Percentiles rank a stretch among this genome's conserved stretches.
These are phyloP conservation scores for Schizochytrium sp. DNA, from an alignment of 108 stramenopile genomes.

Conservation along the genomic window DNA sequence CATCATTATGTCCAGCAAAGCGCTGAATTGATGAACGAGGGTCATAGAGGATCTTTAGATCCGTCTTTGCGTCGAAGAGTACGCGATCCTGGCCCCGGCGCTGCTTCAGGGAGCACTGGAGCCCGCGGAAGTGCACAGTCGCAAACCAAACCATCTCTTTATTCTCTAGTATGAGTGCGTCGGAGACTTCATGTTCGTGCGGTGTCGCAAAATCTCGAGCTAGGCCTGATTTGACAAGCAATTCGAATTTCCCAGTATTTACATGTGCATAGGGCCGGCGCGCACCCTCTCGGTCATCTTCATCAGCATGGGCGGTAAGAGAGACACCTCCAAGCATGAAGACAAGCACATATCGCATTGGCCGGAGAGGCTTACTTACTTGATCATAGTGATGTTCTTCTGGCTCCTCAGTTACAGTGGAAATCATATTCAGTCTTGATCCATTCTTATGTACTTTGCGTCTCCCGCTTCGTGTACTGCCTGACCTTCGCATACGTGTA, in stretches of 20 bases:
- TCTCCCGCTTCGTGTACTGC: too few species aligned
- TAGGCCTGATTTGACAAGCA: slow-evolving; percentile 29
- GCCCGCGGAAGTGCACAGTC: slow-evolving; percentile 34
- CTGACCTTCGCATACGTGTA: too few species aligned
- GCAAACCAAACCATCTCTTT: slow-evolving; percentile 42
- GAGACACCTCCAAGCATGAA: slow-evolving; percentile 55
- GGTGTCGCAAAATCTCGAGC: neutral
- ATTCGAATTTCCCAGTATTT: slow-evolving; percentile 40
- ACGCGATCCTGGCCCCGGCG: neutral
- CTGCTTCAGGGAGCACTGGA: slow-evolving; percentile 24
- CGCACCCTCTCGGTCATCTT: neutral
- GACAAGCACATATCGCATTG: slow-evolving; percentile 24
- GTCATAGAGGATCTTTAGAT: slow-evolving; percentile 42
- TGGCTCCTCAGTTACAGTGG: neutral
- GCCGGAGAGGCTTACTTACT: neutral
- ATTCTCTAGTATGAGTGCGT: neutral
- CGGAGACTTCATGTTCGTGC: neutral
- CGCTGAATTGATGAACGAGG: neutral
- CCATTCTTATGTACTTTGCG: too few species aligned
- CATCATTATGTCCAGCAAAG: neutral
- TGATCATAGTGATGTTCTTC: neutral
- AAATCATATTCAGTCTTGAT: too few species aligned
- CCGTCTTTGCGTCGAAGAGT: slow-evolving; percentile 26
- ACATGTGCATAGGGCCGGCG: slow-evolving; percentile 15
- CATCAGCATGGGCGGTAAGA: slow-evolving; percentile 25